Evolutionary conservation across 805 yeast species (phyloP), one percentile per base, ranked within the genome.

Genomic region (Peterozyma toletana): DNA sequence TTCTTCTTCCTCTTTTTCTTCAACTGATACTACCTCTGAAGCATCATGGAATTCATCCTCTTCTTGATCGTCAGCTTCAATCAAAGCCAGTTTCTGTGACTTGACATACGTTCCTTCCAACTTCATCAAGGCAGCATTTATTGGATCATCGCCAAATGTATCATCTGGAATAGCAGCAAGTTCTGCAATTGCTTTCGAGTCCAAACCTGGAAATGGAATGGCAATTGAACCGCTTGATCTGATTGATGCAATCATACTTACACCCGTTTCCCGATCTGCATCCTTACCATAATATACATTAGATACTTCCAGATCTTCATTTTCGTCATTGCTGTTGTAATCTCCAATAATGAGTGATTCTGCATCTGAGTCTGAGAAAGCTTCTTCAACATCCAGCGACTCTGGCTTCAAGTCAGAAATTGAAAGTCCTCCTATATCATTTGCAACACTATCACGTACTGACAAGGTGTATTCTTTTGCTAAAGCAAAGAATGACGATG

Each of bases 91-190:
- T 6, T 41, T 34, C 21, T 44, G 40, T 37, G 47, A 44, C 46
- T 50, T 56, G 33, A 44, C 50, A 43, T 59, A 68, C 34, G 70
- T 77, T 1, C 96, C 98, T 62, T 86, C 95, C 30, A 91, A 67
- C 61, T 85, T 90, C 62, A 69, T 69, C 51, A 90, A 67, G 0
- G 98, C 89, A 39, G 80, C 77, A 41, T 71, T 73, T 11, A 89
- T 67, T 0, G 96, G 96, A 60, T 87, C 86, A 14, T 73, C 77
- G 29, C 71, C 76, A 36, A 75, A 66, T 0, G 80, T 71, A 39
- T 83, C 89, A 58, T 91, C 96, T 0, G 96, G 91, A 41, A 90
- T 78, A 5, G 85, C 84, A 1, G 95, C 95, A 39, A 89, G 70
- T 54, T 82, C 87, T 36, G 83, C 84, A 38, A 85, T 79, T 2